Base-by-base conservation (phyloP, 305 asterid genomes). In the Striga hermonthica region DNA sequence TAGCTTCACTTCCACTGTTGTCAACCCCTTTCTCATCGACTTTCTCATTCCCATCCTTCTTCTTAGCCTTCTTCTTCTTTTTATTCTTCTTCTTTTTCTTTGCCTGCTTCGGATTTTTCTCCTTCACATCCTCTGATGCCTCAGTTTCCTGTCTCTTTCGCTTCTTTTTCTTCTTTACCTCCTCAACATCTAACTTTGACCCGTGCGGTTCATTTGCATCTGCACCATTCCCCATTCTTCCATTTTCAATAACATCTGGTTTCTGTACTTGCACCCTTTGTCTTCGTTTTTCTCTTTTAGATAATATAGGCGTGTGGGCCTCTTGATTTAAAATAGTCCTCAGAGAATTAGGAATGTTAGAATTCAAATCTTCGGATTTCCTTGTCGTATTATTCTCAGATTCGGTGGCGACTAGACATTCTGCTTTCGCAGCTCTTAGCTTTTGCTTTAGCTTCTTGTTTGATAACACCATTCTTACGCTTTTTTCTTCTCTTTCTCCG, bases 381-480 rank as follows among this genome's bases (percentile, higher is more conserved):
- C 50, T 72, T 47, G 64, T 5, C 15, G 64, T 14, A 50, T 53
- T 70, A 57, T 58, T 68, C 61, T 65, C 70, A 68, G 78, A 69
- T 57, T 78, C 83, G 3, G 83, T 76, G 45, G 70, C 80, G 43
- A 77, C 76, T 14, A 81, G 57, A 61, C 76, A 11, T 58, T 79
- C 81, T 41, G 84, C 81, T 74, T 80, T 92, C 36, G 81, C 85
- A 62, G 88, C 89, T 76, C 95, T 76, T 45, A 86, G 62, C 84
- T 80, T 85, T 71, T 85, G 85, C 81, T 90, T 90, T 28, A 78
- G 82, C 87, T 83, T 93, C 86, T 90, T 93, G 77, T 88, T 86
- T 53, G 97, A 93, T 49, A 84, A 73, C 57, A 88, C 95, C 99
- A 88, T 88, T 68, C 47, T 80, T 79, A 2, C 9, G 37, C 44